Evolutionary conservation across 176 grass and related monocot species (phyloP).

Genomic region (Phyllostachys edulis): DNA sequence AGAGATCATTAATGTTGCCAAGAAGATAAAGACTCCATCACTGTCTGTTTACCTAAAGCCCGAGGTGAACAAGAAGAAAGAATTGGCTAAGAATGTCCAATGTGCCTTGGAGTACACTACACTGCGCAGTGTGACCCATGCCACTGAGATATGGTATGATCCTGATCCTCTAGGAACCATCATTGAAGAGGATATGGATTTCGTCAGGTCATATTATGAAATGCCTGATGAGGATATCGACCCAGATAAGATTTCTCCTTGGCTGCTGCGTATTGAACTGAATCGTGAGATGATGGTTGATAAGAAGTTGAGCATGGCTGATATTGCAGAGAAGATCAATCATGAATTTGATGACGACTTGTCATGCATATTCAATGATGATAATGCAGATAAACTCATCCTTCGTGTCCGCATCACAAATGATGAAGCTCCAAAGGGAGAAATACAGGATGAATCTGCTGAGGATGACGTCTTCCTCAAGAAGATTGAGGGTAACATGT

Average conservation of each 20-base stretch:
- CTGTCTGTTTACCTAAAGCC: constrained; percentile 88
- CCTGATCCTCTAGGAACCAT: constrained; percentile 87
- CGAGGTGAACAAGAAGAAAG: constrained; percentile 81
- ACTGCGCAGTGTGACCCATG: constrained; percentile 94
- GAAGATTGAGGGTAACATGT: constrained; percentile 93
- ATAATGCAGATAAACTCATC: constrained; percentile 99
- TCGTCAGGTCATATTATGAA: constrained; percentile 93
- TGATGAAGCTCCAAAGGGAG: constrained; percentile 92
- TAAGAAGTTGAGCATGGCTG: constrained; percentile 99
- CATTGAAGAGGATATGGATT: constrained; percentile 96
- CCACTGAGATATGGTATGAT: constrained; percentile 95
- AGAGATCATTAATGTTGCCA: constrained; percentile 99
- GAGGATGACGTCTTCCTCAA: constrained; percentile 95
- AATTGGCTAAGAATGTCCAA: constrained; percentile 96
- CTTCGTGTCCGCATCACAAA: constrained; percentile 93
- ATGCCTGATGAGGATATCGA: constrained; percentile 97
- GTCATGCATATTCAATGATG: constrained; percentile 99
- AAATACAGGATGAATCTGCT: constrained; percentile 92
- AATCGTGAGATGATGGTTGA: constrained; percentile 99
- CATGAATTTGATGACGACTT: constrained; percentile 93
- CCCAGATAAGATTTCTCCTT: constrained; percentile 90
- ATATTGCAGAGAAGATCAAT: constrained; percentile 97
- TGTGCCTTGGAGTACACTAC: constrained; percentile 98
- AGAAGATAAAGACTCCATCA: constrained; percentile 97
- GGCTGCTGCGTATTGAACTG: constrained; percentile 91